Base-by-base conservation (phyloP, 805 yeast genomes). In the Kluyveromyces siamensis region DNA sequence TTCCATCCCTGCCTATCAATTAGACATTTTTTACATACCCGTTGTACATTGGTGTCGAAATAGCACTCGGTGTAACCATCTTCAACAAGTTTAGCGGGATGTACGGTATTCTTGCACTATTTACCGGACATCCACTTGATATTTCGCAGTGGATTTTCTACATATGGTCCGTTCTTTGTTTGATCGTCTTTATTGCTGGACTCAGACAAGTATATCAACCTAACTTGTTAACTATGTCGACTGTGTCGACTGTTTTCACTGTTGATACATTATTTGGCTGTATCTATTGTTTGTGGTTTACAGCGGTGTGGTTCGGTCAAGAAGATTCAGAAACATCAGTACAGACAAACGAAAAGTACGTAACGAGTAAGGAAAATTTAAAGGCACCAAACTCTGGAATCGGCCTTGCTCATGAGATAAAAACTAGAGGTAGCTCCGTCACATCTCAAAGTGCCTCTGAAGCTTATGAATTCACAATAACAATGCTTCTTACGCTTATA, bases 81-180 rank as follows among this genome's bases (percentile, higher is more conserved):
- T 73, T 90, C 53, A 91, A 91, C 70, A 90, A 90, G 63, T 87
- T 90, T 55, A 81, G 95, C 50, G 96, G 98, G 9, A 72, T 81
- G 18, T 91, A 84, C 65, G 99, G 97, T 27, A 71, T 91, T 36
- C 70, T 89, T 19, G 89, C 97, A 1, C 65, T 91, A 25, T 76
- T 91, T 59, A 90, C 97, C 0, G 93, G 96, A 1, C 96, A 90
- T 61, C 93, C 93, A 2, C 73, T 90, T 48, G 82, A 81, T 51
- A 77, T 82, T 51, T 70, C 85, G 69, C 97, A 91, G 62, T 86
- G 96, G 93, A 50, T 84, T 1, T 79, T 82, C 55, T 88, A 90
- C 64, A 56, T 84, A 16, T 63, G 83, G 50, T 83, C 95, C 2
- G 69, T 86, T 14, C 48, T 77, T 2, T 72, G 81, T 6, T 67